Percentiles rank a stretch among this genome's conserved stretches.
phyloP scores from a whole-genome alignment of 1,139 yeast species.

The Taiozyma sp. region DNA sequence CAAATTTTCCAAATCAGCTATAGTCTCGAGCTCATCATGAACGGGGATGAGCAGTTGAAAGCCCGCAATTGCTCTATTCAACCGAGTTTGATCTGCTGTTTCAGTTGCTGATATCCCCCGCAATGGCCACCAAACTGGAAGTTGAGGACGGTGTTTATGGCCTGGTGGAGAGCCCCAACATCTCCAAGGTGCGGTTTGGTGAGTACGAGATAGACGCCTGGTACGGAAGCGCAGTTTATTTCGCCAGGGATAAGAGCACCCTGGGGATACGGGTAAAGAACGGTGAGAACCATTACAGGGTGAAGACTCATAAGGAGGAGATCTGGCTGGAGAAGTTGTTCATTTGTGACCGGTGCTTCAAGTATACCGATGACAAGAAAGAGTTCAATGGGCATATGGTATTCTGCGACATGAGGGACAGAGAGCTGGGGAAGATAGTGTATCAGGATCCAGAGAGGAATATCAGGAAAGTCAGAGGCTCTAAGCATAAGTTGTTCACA shows the following conservation, averaged over 20 bases:
- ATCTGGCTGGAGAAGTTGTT: conserved; percentile 57
- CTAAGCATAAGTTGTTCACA: conserved; percentile 58
- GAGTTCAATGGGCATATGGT: conserved; percentile 39
- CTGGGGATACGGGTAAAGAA: conserved; percentile 24
- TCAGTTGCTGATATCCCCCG: neutral
- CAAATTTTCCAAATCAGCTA: neutral
- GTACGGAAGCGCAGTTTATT: conserved; percentile 84
- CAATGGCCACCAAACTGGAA: conserved; percentile 9
- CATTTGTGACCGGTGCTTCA: conserved; percentile 83
- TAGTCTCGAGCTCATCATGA: neutral
- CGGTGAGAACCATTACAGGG: conserved; percentile 7
- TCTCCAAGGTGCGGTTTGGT: conserved; percentile 63
- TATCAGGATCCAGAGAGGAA: conserved; percentile 56
- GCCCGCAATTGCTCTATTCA: neutral
- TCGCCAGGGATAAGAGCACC: conserved; percentile 31
- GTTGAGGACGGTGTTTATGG: conserved; percentile 48
- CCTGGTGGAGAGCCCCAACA: conserved; percentile 53
- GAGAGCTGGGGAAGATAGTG: conserved; percentile 60
- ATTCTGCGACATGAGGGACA: conserved; percentile 42
- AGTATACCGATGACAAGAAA: conserved; percentile 50
- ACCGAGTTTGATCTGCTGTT: neutral
- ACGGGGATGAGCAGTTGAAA: neutral
- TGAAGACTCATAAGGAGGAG: conserved; percentile 13
- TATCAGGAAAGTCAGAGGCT: conserved; percentile 66
- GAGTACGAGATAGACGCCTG: conserved; percentile 65